These are phyloP conservation scores for Solanum bukasovii DNA, from an alignment of 257 asterid genomes.

Conservation along the genomic window DNA sequence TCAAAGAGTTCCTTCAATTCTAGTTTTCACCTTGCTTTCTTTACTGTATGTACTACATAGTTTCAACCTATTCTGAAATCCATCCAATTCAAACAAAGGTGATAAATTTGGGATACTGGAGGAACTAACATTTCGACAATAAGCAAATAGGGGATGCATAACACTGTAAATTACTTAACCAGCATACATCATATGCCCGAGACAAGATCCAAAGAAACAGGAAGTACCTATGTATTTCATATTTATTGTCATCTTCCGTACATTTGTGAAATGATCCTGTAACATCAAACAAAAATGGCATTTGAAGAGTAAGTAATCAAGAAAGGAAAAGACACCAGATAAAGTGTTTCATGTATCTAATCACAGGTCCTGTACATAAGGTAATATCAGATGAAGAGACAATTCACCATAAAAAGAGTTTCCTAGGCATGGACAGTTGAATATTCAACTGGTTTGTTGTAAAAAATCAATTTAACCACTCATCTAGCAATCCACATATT, in stretches of 20 bases:
- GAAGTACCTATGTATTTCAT: constrained; percentile 86
- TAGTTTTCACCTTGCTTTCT: background rate
- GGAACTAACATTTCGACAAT: background rate
- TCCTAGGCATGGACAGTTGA: background rate
- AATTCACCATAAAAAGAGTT: background rate
- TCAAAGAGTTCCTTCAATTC: background rate
- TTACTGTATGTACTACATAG: background rate
- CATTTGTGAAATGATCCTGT: constrained; percentile 83
- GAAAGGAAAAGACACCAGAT: background rate
- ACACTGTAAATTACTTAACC: background rate
- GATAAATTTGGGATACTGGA: background rate
- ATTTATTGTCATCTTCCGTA: constrained; percentile 51
- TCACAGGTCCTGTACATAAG: background rate
- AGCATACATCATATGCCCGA: background rate
- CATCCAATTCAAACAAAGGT: background rate
- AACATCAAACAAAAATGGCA: constrained; percentile 6
- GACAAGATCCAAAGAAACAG: background rate
- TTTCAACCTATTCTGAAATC: background rate
- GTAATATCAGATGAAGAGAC: background rate
- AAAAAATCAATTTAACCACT: background rate
- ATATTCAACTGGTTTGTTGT: background rate
- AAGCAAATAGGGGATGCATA: background rate
- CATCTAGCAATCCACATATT: background rate
- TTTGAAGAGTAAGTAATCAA: background rate
- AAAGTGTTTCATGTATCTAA: background rate